These are phyloP conservation scores for Erodium trifolium DNA, from an alignment of 441 rosid species.

Conservation along the genomic window DNA sequence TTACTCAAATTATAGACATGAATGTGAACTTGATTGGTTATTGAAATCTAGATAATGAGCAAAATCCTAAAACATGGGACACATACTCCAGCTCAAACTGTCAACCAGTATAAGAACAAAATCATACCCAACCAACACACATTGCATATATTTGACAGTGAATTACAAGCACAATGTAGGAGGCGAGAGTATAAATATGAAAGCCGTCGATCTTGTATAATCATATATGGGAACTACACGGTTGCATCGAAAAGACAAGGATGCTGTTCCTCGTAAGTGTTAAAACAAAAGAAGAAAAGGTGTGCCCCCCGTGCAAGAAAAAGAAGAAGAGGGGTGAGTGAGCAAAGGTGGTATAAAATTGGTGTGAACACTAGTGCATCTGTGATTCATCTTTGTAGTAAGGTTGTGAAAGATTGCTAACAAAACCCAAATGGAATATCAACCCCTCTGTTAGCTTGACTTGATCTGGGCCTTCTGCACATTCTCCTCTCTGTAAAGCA, in stretches of 20 bases:
- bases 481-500: constrained; percentile 52
- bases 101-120: no score
- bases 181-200: not conserved
- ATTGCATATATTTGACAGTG: not conserved
- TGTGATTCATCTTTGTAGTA: not conserved
- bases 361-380: not conserved
- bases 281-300: no score
- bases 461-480: constrained; percentile 44
- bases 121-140: not conserved
- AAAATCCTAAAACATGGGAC: no score
- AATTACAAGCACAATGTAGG: no score
- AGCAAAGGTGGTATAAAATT: not conserved
- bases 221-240: not conserved
- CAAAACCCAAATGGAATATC: not conserved
- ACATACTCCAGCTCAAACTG: no score
- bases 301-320: not conserved
- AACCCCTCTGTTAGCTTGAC: not conserved
- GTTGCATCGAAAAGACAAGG: not conserved
- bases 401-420: constrained; percentile 1
- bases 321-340: not conserved
- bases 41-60: no score
- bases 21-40: no score
- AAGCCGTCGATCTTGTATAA: not conserved
- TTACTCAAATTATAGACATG: no score
- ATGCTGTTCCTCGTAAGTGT: not conserved